Percentiles rank a stretch among this genome's conserved stretches.
These are phyloP conservation scores for Cutaneotrichosporon cutaneum DNA, from an alignment of 1,284 basidiomycete species.

Conservation along the genomic window DNA sequence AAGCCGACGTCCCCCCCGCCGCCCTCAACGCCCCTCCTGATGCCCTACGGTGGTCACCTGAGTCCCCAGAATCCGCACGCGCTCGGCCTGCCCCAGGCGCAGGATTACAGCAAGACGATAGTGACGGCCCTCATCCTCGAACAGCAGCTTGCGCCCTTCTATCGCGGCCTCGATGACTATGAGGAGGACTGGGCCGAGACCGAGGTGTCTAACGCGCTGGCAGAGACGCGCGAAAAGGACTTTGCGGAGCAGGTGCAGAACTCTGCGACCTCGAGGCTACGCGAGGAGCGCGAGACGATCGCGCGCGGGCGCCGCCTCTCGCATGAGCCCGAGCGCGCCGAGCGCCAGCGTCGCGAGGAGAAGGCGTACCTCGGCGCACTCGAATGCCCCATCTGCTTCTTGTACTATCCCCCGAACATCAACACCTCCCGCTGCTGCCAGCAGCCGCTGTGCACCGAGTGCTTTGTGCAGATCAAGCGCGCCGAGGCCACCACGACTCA, in stretches of 20 bases:
- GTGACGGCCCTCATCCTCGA: conserved; percentile 84
- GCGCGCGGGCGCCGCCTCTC: conserved; percentile 7
- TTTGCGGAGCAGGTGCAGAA: conserved; percentile 41
- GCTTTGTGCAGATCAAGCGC: conserved; percentile 98
- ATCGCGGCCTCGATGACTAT: conserved; percentile 90
- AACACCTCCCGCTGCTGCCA: conserved; percentile 96
- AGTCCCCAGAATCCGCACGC: conserved; percentile 88
- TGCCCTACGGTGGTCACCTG: conserved; percentile 66
- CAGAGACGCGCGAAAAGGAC: conserved; percentile 42
- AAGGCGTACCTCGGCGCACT: conserved; percentile 78
- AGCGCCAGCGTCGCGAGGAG: conserved; percentile 66
- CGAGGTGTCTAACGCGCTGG: conserved; percentile 61
- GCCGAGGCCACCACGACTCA: conserved; percentile 89
- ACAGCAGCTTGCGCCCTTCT: conserved; percentile 90
- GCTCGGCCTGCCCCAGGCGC: conserved; percentile 58
- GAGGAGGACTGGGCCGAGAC: conserved; percentile 80
- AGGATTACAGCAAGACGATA: conserved; percentile 85
- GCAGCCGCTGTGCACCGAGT: conserved; percentile 98
- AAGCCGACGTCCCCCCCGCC: conserved; percentile 51
- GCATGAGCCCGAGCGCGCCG: conserved; percentile 40
- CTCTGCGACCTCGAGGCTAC: conserved; percentile 34
- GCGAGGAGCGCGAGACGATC: conserved; percentile 39
- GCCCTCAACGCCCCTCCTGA: conserved; percentile 63
- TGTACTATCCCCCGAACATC: conserved; percentile 90
- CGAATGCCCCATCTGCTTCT: conserved; percentile 99